Base-by-base conservation (phyloP, 805 yeast genomes). In the Yamadazyma phyllophila region DNA sequence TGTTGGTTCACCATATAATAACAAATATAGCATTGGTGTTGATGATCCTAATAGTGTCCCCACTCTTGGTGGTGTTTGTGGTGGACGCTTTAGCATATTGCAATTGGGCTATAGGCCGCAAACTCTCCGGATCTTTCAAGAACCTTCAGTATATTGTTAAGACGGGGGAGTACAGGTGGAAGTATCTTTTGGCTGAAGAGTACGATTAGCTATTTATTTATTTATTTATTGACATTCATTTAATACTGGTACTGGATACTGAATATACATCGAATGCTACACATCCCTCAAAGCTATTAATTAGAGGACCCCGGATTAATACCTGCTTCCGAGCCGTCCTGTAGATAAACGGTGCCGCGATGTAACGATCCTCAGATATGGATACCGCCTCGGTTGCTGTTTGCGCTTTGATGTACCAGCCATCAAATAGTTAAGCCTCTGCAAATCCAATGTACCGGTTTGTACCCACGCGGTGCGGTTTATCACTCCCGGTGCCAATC, bases 161-260 rank as follows among this genome's bases (percentile, higher is more conserved):
- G 20, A 7, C 24, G 7, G 38, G 38, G 7, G 15, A 14, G 14
- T n/a, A 34, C 16, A 41, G 39, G 17, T 41, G 32, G 12, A 13
- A 24, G 13, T 41, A 41, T 15, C 7, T 41, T 8, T 34, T 41
- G 26, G 27, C 39, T 10, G 44, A 41, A 6, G 44, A 41, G 3
- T 34, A 41, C 24, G 44, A 41, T 13, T 40, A 20, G n/a, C n/a
- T n/a, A n/a, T n/a, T n/a, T n/a, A n/a, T n/a, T n/a, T n/a, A n/a
- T 33, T 33, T 33, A 33, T 33, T 33, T 15, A 20, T 20, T 20
- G 6, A 20, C 24, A 3, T 20, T 20, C 24, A 20, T 4, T 33
- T 33, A 11, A 33, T 6, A 15, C 38, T 35, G 12, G 38, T 35
- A 35, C 38, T 35, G 38, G 38, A 35, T 35, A 35, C 38, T 35